A percentile compares a stretch with the other conserved stretches of the same genome.
Conservation (phyloP, 1,139 yeast genomes). For the Kluyveromyces marxianus region DNA sequence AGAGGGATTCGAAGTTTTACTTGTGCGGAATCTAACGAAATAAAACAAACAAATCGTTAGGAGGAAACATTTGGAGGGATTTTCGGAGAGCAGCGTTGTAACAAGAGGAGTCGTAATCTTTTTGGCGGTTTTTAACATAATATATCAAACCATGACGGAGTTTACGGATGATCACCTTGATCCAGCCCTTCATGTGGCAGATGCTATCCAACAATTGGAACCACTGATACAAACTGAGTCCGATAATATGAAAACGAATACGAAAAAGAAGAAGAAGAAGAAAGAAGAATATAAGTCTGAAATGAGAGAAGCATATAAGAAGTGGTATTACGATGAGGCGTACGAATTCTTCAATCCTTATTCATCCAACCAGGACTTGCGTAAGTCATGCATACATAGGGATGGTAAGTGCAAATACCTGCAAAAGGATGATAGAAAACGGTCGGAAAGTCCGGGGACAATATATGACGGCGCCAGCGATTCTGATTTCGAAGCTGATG, state of each 20-base stretch:
- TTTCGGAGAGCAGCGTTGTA: no score
- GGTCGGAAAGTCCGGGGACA: background rate
- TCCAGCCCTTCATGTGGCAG: background rate
- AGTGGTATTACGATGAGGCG: slow-evolving; percentile 12
- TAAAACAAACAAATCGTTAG: no score
- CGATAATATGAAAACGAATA: background rate
- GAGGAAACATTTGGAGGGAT: no score
- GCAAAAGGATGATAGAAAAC: slow-evolving; percentile 8
- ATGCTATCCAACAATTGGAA: background rate
- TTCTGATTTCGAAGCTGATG: slow-evolving; percentile 1
- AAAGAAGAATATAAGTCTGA: background rate
- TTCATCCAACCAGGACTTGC: slow-evolving; percentile 14
- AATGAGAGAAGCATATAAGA: slow-evolving; percentile 12
- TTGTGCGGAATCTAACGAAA: no score
- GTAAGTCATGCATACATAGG: slow-evolving; percentile 20
- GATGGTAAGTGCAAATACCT: slow-evolving; percentile 15
- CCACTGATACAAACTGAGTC: background rate
- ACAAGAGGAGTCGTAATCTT: no score
- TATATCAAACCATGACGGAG: no score
- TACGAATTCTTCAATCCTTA: slow-evolving; percentile 15
- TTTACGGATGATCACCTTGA: no score
- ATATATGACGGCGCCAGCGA: slow-evolving; percentile 1
- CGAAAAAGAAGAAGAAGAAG: background rate
- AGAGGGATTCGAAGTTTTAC: no score
- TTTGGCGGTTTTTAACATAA: no score